Percentiles rank a stretch among this genome's conserved stretches.
Conservation (phyloP, 306 rosid genomes). For the Prunus padus region DNA sequence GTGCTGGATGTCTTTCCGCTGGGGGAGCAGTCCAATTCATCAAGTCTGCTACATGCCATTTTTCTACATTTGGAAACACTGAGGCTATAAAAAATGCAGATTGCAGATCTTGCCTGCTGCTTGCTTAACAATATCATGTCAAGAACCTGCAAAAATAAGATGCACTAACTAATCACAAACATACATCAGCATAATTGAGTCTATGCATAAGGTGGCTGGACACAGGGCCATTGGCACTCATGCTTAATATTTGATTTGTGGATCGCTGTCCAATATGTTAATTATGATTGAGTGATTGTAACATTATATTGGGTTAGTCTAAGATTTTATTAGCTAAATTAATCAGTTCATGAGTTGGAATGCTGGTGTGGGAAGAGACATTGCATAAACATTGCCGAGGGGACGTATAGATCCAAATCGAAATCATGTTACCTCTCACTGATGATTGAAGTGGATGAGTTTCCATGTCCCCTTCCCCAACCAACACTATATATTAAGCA, state of each 20-base stretch:
- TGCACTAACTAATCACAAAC: background rate
- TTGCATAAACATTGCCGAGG: background rate
- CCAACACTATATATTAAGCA: background rate
- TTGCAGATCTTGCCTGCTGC: background rate
- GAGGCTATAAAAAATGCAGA: background rate
- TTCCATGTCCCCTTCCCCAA: conserved; percentile 4
- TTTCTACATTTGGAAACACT: background rate
- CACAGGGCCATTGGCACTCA: conserved; percentile 1
- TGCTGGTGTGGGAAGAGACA: conserved; percentile 1
- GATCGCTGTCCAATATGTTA: background rate
- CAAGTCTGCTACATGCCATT: background rate
- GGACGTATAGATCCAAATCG: background rate
- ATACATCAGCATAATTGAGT: background rate
- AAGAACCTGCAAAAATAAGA: background rate
- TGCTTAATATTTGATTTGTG: background rate
- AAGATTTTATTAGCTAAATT: too few relatives aligned
- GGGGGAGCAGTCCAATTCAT: too few relatives aligned
- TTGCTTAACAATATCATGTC: background rate
- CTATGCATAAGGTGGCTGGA: background rate
- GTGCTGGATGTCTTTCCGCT: too few relatives aligned
- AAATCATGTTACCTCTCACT: background rate
- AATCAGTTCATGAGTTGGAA: conserved; percentile 7
- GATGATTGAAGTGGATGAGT: background rate
- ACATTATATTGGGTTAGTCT: background rate
- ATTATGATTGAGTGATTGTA: background rate